These are phyloP conservation scores for Hura crepitans DNA, from an alignment of 441 rosid species.

Conservation along the genomic window DNA sequence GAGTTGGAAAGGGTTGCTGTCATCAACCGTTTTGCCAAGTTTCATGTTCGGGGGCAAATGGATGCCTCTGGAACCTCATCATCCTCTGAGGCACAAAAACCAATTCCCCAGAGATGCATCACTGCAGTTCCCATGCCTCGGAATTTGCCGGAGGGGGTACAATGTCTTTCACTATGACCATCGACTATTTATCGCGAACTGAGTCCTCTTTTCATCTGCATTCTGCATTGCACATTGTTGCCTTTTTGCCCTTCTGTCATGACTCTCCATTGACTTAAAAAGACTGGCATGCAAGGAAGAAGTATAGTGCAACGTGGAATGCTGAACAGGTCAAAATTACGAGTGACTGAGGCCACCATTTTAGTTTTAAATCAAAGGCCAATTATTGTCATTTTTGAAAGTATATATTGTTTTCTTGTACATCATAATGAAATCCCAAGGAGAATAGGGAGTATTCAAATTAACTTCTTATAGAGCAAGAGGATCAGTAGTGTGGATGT, in stretches of 20 bases:
- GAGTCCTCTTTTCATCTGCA: slow-evolving; percentile 24
- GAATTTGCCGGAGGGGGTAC: slow-evolving; percentile 75
- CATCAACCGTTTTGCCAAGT: slow-evolving; percentile 85
- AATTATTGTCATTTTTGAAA: slow-evolving; percentile 36
- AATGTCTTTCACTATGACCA: slow-evolving; percentile 72
- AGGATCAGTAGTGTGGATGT: slow-evolving; percentile 31
- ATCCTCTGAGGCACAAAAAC: slow-evolving; percentile 26
- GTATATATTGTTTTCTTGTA: slow-evolving; percentile 49
- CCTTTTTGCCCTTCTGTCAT: background rate
- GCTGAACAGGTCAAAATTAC: slow-evolving; percentile 12
- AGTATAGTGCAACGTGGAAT: slow-evolving; percentile 24
- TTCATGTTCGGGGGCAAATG: slow-evolving; percentile 50
- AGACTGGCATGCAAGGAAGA: slow-evolving; percentile 26
- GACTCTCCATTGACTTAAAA: slow-evolving; percentile 16
- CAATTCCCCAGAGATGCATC: slow-evolving; percentile 59
- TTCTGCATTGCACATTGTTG: slow-evolving; percentile 17
- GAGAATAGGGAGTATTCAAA: slow-evolving; percentile 36
- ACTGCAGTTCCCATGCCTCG: slow-evolving; percentile 63
- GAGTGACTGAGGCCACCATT: slow-evolving; percentile 23
- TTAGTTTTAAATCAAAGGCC: slow-evolving; percentile 28
- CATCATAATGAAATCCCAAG: slow-evolving; percentile 37
- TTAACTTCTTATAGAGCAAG: slow-evolving; percentile 25
- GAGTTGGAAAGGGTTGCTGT: slow-evolving; percentile 74
- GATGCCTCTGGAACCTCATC: slow-evolving; percentile 27
- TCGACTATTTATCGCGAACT: slow-evolving; percentile 13